phyloP scores from a whole-genome alignment of 2,329 filamentous ascomycete species.

The Bipolaris cookei region DNA sequence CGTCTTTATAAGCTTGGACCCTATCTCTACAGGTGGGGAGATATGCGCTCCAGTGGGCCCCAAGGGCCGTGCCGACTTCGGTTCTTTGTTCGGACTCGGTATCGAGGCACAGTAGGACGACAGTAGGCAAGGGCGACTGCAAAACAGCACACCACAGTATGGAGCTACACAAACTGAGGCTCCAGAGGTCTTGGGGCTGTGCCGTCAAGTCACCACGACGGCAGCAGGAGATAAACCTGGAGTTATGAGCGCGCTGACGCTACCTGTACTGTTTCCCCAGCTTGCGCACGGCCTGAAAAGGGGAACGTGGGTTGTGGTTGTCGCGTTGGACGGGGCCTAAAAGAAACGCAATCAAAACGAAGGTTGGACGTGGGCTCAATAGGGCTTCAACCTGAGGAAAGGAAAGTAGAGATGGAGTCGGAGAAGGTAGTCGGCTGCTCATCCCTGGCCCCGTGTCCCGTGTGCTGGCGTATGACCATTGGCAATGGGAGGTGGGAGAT shows the following conservation, averaged over 20 bases:
- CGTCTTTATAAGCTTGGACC: slow-evolving; percentile 7
- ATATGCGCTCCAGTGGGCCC: slow-evolving; percentile 39
- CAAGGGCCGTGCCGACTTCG: slow-evolving; percentile 37
- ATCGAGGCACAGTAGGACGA: slow-evolving; percentile 9
- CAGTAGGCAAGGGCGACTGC: slow-evolving; percentile 7
- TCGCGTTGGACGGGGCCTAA: slow-evolving; percentile 20
- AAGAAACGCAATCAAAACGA: slow-evolving; percentile 6
- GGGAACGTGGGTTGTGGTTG: slow-evolving; percentile 13
- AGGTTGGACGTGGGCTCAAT: not conserved
- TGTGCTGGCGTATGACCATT: slow-evolving; percentile 36
- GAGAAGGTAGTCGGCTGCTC: slow-evolving; percentile 22
- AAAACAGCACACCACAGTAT: slow-evolving; percentile 2
- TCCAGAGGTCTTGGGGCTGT: not conserved
- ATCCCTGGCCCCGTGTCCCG: slow-evolving; percentile 31
- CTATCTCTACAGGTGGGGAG: slow-evolving; percentile 24
- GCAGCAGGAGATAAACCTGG: slow-evolving; percentile 27
- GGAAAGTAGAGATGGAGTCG: slow-evolving; percentile 4
- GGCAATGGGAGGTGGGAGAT: slow-evolving; percentile 29
- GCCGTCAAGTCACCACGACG: slow-evolving; percentile 18
- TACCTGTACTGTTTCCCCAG: slow-evolving; percentile 23
- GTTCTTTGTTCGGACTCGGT: slow-evolving; percentile 34
- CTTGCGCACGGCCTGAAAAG: slow-evolving; percentile 26
- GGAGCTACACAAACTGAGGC: not conserved
- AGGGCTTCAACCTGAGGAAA: slow-evolving; percentile 13
- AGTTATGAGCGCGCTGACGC: slow-evolving; percentile 22